A percentile compares a stretch with the other conserved stretches of the same genome.
Evolutionary conservation across 345 rosid genomes (phyloP).

Genomic region (Linum usitatissimum): DNA sequence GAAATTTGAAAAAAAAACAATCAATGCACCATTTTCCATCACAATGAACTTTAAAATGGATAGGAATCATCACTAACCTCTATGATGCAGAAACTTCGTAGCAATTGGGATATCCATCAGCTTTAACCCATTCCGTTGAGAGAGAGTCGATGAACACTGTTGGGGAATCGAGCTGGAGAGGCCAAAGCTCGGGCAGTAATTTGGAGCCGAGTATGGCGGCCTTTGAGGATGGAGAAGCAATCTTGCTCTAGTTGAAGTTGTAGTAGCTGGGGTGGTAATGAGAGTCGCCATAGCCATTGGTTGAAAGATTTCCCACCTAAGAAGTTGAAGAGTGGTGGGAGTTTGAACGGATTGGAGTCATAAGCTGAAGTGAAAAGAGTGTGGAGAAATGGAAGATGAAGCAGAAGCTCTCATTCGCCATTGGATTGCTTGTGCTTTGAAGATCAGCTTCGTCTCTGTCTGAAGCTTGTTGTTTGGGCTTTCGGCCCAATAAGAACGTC

Average conservation of each 20-base stretch:
- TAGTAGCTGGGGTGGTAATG: slow-evolving; percentile 20
- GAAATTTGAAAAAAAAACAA: slow-evolving; percentile 9
- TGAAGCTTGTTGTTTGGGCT: background rate
- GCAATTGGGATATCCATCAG: slow-evolving; percentile 50
- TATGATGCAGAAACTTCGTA: slow-evolving; percentile 27
- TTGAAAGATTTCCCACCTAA: background rate
- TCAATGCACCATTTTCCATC: slow-evolving; percentile 2
- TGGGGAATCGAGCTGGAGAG: slow-evolving; percentile 28
- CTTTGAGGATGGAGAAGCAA: slow-evolving; percentile 12
- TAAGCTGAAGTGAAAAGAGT: background rate
- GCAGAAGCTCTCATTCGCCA: no score
- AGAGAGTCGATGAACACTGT: slow-evolving; percentile 31
- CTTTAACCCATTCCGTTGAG: slow-evolving; percentile 65
- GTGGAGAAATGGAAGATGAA: no score
- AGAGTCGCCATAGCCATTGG: slow-evolving; percentile 39
- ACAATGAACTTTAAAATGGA: background rate
- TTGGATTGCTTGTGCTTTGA: background rate
- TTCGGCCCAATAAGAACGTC: background rate
- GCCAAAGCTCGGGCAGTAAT: slow-evolving; percentile 21
- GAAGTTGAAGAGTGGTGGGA: background rate
- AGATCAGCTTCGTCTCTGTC: background rate
- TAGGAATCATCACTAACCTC: slow-evolving; percentile 26
- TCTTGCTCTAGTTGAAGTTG: slow-evolving; percentile 25
- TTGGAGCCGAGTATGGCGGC: slow-evolving; percentile 14
- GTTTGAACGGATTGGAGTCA: background rate